phyloP scores from a whole-genome alignment of 192 early-diverging fungal genomes.

The Rhizophagus prolifer region DNA sequence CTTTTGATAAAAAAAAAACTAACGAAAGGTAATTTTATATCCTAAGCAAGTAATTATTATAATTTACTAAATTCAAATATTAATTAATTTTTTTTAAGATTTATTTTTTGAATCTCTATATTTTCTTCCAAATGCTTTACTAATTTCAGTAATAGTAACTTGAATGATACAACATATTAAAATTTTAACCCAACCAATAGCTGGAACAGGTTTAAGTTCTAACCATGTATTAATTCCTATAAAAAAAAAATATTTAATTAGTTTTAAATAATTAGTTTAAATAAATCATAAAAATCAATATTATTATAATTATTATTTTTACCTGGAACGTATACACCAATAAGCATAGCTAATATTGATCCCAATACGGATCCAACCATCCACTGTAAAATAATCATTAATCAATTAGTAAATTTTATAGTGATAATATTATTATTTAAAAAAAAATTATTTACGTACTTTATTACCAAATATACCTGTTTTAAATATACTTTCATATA shows the following conservation, averaged over 20 bases:
- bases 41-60: no score
- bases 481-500: slow-evolving; percentile 70
- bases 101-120: background rate
- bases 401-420: background rate
- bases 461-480: slow-evolving; percentile 72
- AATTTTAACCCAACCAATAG: slow-evolving; percentile 66
- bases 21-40: no score
- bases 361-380: slow-evolving; percentile 77
- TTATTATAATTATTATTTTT: slow-evolving; percentile 24
- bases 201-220: slow-evolving; percentile 53
- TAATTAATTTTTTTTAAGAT: no score
- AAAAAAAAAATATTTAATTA: background rate
- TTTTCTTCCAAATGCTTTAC: slow-evolving; percentile 56
- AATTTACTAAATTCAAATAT: no score
- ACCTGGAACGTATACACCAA: slow-evolving; percentile 80
- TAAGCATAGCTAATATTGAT: slow-evolving; percentile 66
- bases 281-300: no score
- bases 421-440: no score
- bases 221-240: slow-evolving; percentile 47
- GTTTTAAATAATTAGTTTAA: no score
- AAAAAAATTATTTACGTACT: background rate
- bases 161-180: slow-evolving; percentile 55
- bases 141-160: slow-evolving; percentile 56
- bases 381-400: slow-evolving; percentile 39
- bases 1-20: no score